These are phyloP conservation scores for Multifurca ochricompacta DNA, from an alignment of 768 basidiomycete genomes.

Conservation along the genomic window DNA sequence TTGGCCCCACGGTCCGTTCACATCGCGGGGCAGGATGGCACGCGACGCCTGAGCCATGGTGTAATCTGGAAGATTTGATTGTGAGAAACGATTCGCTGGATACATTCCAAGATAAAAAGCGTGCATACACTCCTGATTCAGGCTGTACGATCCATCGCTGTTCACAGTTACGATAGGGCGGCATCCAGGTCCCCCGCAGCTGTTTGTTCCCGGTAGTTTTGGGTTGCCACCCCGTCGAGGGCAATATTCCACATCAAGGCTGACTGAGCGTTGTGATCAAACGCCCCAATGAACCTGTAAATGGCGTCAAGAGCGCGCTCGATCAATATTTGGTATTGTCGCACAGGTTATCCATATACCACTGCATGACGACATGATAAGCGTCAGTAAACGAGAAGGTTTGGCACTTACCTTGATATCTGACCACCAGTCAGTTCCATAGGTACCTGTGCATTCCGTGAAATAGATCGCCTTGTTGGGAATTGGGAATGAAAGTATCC, in stretches of 20 bases:
- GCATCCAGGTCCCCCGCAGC: conserved; percentile 56
- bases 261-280: conserved; percentile 35
- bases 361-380: conserved; percentile 33
- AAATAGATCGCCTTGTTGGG: conserved; percentile 51
- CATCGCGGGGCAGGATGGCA: too few species aligned
- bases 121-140: conserved; percentile 73
- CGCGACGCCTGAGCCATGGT: conserved; percentile 69
- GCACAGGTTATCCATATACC: conserved; percentile 64
- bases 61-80: conserved; percentile 40
- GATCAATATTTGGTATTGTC: conserved; percentile 20
- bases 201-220: conserved; percentile 52
- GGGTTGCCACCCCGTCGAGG: conserved; percentile 55
- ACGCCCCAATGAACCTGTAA: conserved; percentile 35
- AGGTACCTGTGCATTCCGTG: conserved; percentile 58
- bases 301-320: conserved; percentile 21
- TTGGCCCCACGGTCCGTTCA: conserved; percentile 58
- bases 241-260: conserved; percentile 75
- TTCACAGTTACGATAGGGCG: conserved; percentile 62
- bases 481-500: conserved; percentile 46
- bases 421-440: conserved; percentile 70
- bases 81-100: background rate
- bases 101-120: conserved; percentile 19
- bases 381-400: background rate
- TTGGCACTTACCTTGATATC: conserved; percentile 55
- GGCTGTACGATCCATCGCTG: conserved; percentile 49